Evolutionary conservation across 192 early-diverging fungal species (phyloP).

Genomic region (Backusella parvicylindrica): DNA sequence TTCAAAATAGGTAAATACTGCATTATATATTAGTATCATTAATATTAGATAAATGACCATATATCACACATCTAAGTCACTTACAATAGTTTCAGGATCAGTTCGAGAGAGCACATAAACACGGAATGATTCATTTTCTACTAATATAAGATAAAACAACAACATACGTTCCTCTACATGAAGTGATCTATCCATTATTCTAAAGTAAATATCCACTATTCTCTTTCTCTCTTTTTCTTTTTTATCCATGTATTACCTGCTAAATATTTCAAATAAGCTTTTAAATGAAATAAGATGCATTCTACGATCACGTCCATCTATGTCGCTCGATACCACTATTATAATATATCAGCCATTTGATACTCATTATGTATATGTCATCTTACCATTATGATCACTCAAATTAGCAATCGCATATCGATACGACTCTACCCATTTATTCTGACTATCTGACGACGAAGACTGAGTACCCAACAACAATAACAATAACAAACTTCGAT

Average conservation of each 20-base stretch:
- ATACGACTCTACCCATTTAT: slow-evolving; percentile 13
- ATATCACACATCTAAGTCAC: background rate
- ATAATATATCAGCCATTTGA: background rate
- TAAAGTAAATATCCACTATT: background rate
- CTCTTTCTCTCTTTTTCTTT: background rate
- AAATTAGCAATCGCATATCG: slow-evolving; percentile 21
- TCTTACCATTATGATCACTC: slow-evolving; percentile 28
- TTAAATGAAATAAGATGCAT: slow-evolving; percentile 30
- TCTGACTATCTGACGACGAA: background rate
- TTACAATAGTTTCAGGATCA: slow-evolving; percentile 75
- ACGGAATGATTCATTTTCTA: slow-evolving; percentile 65
- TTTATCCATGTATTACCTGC: slow-evolving; percentile 9
- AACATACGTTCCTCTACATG: slow-evolving; percentile 59
- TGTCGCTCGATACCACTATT: slow-evolving; percentile 10
- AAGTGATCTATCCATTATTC: slow-evolving; percentile 22
- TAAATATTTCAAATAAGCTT: slow-evolving; percentile 32
- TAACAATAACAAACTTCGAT: slow-evolving; percentile 60
- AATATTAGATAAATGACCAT: slow-evolving; percentile 10
- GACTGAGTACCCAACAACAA: slow-evolving; percentile 42
- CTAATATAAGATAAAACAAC: slow-evolving; percentile 61
- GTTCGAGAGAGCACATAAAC: slow-evolving; percentile 71
- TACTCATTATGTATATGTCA: background rate
- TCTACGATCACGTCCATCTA: slow-evolving; percentile 3
- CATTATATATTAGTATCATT: no score
- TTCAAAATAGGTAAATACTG: slow-evolving; percentile 59